Conservation (phyloP, 805 yeast genomes). For the Candida boleticola region DNA sequence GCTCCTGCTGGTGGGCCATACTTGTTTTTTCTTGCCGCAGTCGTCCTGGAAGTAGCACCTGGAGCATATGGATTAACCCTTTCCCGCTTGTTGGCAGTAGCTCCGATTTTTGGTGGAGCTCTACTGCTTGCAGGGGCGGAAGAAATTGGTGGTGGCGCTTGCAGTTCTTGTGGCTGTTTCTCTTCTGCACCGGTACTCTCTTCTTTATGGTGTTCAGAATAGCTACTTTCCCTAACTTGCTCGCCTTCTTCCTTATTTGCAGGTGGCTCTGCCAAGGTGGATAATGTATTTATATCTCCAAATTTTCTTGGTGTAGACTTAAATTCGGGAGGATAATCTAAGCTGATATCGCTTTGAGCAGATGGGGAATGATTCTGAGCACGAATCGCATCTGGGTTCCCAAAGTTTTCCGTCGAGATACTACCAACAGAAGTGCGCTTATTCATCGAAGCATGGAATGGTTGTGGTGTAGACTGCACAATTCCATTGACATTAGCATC, state of each 20-base stretch:
- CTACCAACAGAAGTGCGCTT: conserved; percentile 23
- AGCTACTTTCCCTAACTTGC: no score
- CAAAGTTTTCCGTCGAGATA: conserved; percentile 19
- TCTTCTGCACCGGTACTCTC: no score
- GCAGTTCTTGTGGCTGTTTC: no score
- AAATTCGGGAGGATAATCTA: conserved; percentile 29
- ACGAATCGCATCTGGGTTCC: conserved; percentile 11
- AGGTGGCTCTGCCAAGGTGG: conserved; percentile 1
- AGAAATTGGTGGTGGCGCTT: conserved; percentile 15
- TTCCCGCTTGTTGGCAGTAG: conserved; percentile 3
- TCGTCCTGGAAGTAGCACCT: conserved; percentile 13
- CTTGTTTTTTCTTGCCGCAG: conserved; percentile 16
- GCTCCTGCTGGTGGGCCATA: conserved; percentile 24
- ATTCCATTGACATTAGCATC: not conserved
- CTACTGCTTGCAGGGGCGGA: not conserved
- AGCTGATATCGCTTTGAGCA: conserved; percentile 30
- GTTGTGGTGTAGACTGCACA: conserved; percentile 3
- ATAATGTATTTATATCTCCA: not conserved
- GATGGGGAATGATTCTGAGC: conserved; percentile 25
- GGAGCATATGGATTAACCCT: conserved; percentile 40
- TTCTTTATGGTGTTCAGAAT: no score
- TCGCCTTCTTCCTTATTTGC: conserved; percentile 5
- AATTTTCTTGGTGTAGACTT: conserved; percentile 12
- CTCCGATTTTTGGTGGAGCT: not conserved
- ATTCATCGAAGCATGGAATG: conserved; percentile 3